These are phyloP conservation scores for Alternaria brassicae DNA, from an alignment of 2,329 filamentous ascomycete genomes.

Conservation along the genomic window DNA sequence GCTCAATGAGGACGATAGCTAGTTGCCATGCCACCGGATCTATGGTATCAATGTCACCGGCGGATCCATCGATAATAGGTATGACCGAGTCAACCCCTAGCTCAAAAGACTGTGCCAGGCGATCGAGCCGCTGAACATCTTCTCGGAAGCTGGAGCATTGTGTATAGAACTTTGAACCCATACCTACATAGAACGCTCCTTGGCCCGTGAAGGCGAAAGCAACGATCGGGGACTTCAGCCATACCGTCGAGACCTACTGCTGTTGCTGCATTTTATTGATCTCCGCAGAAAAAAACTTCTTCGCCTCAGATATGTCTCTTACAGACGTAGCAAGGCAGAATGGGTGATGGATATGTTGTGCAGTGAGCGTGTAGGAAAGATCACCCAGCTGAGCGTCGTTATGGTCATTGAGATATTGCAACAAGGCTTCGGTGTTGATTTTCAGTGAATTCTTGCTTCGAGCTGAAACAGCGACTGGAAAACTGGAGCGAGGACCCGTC, in stretches of 20 bases:
- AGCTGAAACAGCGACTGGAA: neutral
- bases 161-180: slow-evolving; percentile 22
- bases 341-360: neutral
- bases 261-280: slow-evolving; percentile 23
- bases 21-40: slow-evolving; percentile 44
- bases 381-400: neutral
- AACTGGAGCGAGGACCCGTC: neutral
- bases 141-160: slow-evolving; percentile 34
- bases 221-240: slow-evolving; percentile 17
- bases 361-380: slow-evolving; percentile 1
- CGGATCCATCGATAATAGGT: slow-evolving; percentile 4
- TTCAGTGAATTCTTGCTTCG: slow-evolving; percentile 2
- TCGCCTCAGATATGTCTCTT: neutral
- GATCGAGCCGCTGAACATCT: slow-evolving; percentile 40
- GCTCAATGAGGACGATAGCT: slow-evolving; percentile 51
- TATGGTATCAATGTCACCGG: slow-evolving; percentile 7
- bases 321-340: neutral
- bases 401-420: neutral
- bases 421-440: neutral
- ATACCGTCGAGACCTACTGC: slow-evolving; percentile 24
- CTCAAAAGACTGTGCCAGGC: slow-evolving; percentile 19
- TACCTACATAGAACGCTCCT: slow-evolving; percentile 33
- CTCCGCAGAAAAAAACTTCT: neutral
- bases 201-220: slow-evolving; percentile 53
- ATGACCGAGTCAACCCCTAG: slow-evolving; percentile 43